Evolutionary conservation across 2,329 filamentous ascomycete species (phyloP).

Genomic region (Alternaria arbusti): DNA sequence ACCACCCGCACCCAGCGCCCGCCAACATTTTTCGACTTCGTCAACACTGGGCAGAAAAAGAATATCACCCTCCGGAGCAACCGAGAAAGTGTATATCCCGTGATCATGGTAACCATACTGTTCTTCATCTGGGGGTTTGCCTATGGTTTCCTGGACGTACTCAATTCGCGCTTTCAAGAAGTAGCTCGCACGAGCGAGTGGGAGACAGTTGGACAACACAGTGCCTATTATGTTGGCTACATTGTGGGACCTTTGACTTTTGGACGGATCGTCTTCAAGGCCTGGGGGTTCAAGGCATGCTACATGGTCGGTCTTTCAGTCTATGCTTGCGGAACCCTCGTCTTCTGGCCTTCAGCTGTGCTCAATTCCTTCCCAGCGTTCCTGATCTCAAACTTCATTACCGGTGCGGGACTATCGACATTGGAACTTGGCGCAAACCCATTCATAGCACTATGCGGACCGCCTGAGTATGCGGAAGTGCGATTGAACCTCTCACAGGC

Average conservation of each 20-base stretch:
- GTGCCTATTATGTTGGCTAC: slow-evolving; percentile 75
- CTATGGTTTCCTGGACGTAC: slow-evolving; percentile 82
- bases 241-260: slow-evolving; percentile 72
- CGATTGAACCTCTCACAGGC: slow-evolving; percentile 67
- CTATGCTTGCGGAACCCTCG: slow-evolving; percentile 66
- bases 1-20: slow-evolving; percentile 29
- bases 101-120: slow-evolving; percentile 76
- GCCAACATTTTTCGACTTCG: slow-evolving; percentile 74
- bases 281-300: slow-evolving; percentile 67
- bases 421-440: slow-evolving; percentile 67
- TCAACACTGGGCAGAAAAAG: slow-evolving; percentile 71
- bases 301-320: slow-evolving; percentile 66
- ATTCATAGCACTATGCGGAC: slow-evolving; percentile 68
- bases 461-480: slow-evolving; percentile 65
- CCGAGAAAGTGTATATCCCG: slow-evolving; percentile 72
- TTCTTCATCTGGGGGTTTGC: slow-evolving; percentile 93
- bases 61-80: slow-evolving; percentile 71
- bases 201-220: slow-evolving; percentile 71
- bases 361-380: slow-evolving; percentile 67
- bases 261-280: slow-evolving; percentile 63
- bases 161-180: slow-evolving; percentile 73
- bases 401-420: slow-evolving; percentile 65
- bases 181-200: slow-evolving; percentile 67
- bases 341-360: slow-evolving; percentile 71
- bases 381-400: slow-evolving; percentile 67